phyloP scores from a whole-genome alignment of 345 rosid genomes.

The Citropsis articulata region DNA sequence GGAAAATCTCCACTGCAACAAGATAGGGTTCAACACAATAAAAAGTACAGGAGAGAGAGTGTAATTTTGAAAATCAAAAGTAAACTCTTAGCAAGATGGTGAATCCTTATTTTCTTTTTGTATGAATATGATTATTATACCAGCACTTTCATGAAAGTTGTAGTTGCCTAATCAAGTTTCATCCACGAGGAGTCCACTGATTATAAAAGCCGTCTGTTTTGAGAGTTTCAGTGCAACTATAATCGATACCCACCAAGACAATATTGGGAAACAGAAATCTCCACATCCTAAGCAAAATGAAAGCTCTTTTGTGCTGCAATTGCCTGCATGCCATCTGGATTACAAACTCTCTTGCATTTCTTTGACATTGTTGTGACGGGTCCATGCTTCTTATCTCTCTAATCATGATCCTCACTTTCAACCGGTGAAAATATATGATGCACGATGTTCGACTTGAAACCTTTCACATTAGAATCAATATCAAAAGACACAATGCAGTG shows the following conservation, averaged over 20 bases:
- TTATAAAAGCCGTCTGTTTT: background rate
- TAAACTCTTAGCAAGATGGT: background rate
- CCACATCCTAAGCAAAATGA: background rate
- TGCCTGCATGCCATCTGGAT: slow-evolving; percentile 3
- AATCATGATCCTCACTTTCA: background rate
- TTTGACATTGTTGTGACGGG: background rate
- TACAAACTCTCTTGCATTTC: background rate
- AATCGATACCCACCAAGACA: background rate
- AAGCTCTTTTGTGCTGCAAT: background rate
- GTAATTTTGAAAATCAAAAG: background rate
- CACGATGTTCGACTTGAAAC: background rate
- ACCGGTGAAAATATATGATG: background rate
- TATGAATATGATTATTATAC: slow-evolving; percentile 2
- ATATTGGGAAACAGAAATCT: background rate
- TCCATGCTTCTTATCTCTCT: background rate
- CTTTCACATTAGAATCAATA: background rate
- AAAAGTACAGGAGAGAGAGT: background rate
- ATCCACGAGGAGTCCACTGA: background rate
- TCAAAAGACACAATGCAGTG: background rate
- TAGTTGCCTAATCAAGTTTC: background rate
- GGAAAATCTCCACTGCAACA: background rate
- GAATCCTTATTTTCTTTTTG: background rate
- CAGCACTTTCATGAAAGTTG: background rate
- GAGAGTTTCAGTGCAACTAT: background rate
- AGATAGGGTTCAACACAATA: background rate